Conservation (phyloP, 768 basidiomycete species). For the Glaciozyma martinii region DNA sequence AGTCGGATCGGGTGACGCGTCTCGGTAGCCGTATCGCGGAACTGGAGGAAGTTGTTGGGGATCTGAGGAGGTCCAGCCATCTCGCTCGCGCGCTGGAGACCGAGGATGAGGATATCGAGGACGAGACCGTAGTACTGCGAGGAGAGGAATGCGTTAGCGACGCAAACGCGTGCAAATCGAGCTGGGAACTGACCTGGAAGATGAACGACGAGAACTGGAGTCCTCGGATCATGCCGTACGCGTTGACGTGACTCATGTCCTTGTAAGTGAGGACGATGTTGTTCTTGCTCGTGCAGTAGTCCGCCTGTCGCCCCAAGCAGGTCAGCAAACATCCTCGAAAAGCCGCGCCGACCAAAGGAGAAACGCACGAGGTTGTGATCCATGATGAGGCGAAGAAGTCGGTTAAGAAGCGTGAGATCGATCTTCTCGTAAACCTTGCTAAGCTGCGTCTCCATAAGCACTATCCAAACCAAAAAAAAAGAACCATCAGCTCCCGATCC, state of each 20-base stretch:
- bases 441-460: slow-evolving; percentile 96
- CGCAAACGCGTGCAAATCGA: slow-evolving; percentile 6
- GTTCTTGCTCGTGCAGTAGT: slow-evolving; percentile 99
- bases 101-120: slow-evolving; percentile 87
- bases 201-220: slow-evolving; percentile 98
- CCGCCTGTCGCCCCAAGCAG: slow-evolving; percentile 48
- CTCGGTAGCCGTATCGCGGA: slow-evolving; percentile 87
- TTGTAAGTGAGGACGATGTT: slow-evolving; percentile 93
- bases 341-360: too few species aligned
- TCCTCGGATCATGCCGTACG: slow-evolving; percentile 91
- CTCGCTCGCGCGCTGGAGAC: slow-evolving; percentile 94
- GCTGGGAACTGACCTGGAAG: slow-evolving; percentile 63
- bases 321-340: background rate
- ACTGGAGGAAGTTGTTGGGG: slow-evolving; percentile 98
- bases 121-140: slow-evolving; percentile 61
- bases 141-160: background rate
- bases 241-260: slow-evolving; percentile 97
- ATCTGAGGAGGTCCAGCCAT: slow-evolving; percentile 97
- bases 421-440: slow-evolving; percentile 99
- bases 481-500: too few species aligned
- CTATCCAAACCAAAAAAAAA: too few species aligned
- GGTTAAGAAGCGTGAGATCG: slow-evolving; percentile 89
- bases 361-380: slow-evolving; percentile 71
- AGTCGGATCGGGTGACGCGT: slow-evolving; percentile 95
- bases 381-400: slow-evolving; percentile 86